phyloP scores from a whole-genome alignment of 257 asterid species.

The Solanum piurae region DNA sequence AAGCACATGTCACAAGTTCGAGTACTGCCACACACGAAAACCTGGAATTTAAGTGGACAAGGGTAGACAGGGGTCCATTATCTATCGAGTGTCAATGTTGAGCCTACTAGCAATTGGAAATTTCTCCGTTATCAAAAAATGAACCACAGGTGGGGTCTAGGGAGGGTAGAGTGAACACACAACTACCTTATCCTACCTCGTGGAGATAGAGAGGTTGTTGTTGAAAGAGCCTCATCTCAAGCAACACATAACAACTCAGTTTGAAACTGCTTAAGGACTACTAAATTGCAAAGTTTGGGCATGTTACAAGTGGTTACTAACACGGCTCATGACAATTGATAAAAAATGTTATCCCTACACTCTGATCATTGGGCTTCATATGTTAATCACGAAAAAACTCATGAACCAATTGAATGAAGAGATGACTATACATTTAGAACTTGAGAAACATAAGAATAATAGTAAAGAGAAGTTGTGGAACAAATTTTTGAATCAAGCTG shows the following conservation, averaged over 20 bases:
- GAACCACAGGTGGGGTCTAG: neutral
- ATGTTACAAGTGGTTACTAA: too few species aligned
- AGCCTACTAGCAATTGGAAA: neutral
- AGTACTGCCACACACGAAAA: neutral
- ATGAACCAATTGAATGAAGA: neutral
- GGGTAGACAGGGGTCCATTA: neutral
- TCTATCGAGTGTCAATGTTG: neutral
- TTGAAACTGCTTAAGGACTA: neutral
- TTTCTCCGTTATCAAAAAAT: neutral
- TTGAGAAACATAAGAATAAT: neutral
- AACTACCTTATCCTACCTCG: neutral
- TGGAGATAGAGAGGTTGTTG: neutral
- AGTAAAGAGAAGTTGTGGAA: neutral
- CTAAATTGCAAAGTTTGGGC: neutral
- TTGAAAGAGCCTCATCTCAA: neutral
- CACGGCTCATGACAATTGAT: neutral
- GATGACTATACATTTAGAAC: neutral
- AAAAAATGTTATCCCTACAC: neutral
- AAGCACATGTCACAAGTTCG: neutral
- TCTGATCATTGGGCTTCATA: neutral
- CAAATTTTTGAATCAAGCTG: neutral
- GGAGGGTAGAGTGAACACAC: neutral
- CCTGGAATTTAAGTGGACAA: neutral
- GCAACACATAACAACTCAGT: neutral
- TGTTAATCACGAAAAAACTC: neutral